Evolutionary conservation across 148 eudicot genomes (phyloP).

Genomic region (Rhododendron molle): DNA sequence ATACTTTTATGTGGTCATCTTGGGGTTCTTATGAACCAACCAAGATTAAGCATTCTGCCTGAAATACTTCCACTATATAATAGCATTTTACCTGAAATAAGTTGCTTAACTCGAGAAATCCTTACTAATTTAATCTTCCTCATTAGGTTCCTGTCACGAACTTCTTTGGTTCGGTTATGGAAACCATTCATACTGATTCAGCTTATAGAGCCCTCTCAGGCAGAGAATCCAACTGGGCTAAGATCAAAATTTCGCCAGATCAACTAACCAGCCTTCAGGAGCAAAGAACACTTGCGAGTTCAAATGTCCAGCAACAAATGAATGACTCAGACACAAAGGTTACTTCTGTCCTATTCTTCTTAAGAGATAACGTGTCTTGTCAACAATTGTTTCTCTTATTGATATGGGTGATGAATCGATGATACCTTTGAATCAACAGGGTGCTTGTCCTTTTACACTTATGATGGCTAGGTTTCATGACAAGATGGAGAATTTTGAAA

Average conservation of each 20-base stretch:
- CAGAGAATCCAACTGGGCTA: conserved; percentile 27
- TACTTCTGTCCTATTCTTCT: conserved; percentile 14
- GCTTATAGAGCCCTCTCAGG: conserved; percentile 66
- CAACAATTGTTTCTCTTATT: background rate
- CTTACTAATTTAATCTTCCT: background rate
- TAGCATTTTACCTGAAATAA: background rate
- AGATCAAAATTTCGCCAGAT: conserved; percentile 24
- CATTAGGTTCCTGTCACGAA: conserved; percentile 88
- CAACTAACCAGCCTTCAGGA: conserved; percentile 24
- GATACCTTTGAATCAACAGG: conserved; percentile 38
- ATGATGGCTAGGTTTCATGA: conserved; percentile 37
- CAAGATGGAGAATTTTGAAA: conserved; percentile 40
- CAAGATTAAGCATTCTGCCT: background rate
- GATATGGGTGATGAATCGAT: background rate
- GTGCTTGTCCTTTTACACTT: conserved; percentile 48
- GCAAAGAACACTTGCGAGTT: conserved; percentile 24
- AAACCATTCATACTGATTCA: conserved; percentile 84
- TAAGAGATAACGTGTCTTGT: background rate
- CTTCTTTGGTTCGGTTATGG: conserved; percentile 98
- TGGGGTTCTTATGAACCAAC: background rate
- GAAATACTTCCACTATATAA: background rate
- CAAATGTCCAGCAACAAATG: conserved; percentile 26
- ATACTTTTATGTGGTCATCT: background rate
- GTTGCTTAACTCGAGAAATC: background rate
- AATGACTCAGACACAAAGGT: conserved; percentile 32